Evolutionary conservation across 805 yeast species (phyloP).

Genomic region (Teunomyces funiuensis): DNA sequence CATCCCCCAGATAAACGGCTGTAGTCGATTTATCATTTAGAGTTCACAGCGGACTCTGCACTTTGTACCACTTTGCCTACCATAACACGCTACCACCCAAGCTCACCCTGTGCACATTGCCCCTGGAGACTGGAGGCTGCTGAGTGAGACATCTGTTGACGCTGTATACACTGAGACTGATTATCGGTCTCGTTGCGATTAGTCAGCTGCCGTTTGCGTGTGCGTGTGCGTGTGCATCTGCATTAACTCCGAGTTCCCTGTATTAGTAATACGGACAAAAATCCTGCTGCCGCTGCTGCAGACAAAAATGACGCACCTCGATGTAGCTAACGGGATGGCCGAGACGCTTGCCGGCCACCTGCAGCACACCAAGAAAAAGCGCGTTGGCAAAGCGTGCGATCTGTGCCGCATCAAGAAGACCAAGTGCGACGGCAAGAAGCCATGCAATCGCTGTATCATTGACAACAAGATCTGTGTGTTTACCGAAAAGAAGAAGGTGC

Average conservation of each 20-base stretch:
- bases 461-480: slow-evolving; percentile 62
- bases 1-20: slow-evolving; percentile 3
- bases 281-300: background rate
- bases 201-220: too few species aligned
- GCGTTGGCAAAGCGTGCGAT: slow-evolving; percentile 68
- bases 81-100: too few species aligned
- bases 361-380: slow-evolving; percentile 38
- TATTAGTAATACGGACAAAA: too few species aligned
- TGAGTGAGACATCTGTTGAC: too few species aligned
- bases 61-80: too few species aligned
- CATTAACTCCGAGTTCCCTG: too few species aligned
- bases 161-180: too few species aligned
- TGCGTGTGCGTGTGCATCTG: too few species aligned
- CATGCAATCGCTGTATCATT: slow-evolving; percentile 54
- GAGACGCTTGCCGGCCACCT: background rate
- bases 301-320: slow-evolving; percentile 3
- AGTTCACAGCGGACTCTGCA: too few species aligned
- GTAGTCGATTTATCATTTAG: background rate
- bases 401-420: slow-evolving; percentile 62
- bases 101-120: too few species aligned
- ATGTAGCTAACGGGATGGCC: background rate
- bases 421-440: slow-evolving; percentile 62
- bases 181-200: too few species aligned
- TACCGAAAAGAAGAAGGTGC: slow-evolving; percentile 53
- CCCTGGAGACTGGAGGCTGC: slow-evolving; percentile 1